Base-by-base conservation (phyloP, 176 grass and related monocot genomes). In the Bothriochloa decipiens region DNA sequence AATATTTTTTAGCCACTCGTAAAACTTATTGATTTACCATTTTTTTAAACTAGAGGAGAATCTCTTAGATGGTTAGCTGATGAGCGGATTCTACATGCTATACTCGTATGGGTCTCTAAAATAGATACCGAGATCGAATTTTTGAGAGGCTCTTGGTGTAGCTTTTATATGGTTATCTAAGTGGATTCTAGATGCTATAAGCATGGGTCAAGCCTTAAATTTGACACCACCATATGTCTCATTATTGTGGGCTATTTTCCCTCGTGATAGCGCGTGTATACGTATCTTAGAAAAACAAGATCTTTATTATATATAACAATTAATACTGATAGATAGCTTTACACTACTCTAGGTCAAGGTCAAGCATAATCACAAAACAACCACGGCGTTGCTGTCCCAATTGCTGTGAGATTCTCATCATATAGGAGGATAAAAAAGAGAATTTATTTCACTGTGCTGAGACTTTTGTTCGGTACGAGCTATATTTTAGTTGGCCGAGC, bases 291-390 rank as follows among this genome's bases (percentile, higher is more conserved):
- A 9, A 10, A 50, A 47, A 49, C 5, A 52, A 52, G 4, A 52
- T 17, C 16, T 52, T 18, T n/a, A n/a, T 2, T 49, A 49, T 16
- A 16, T 18, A 18, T 52, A 50, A 18, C 17, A 53, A 53, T 53
- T 53, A 53, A 53, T 57, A 60, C 8, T 23, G 23, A 60, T 57
- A 22, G 8, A 9, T 62, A 3, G 22, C 22, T 23, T 9, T 12
- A 27, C 60, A 63, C 61, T 64, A 6, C 25, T 28, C 22, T n/a
- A 72, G 5, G 40, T 72, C 69, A 72, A 72, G 39, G 39, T 26
- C 39, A 72, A 45, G 22, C 40, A 72, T 26, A 26, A 26, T 72
- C 22, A 72, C 11, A 72, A 72, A 72, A 72, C 39, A 45, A 72
- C 39, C 22, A 26, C 39, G 22, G 39, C 10, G 37, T 70, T 5